A percentile compares a stretch with the other conserved stretches of the same genome.
These are phyloP conservation scores for Astragalus membranaceus DNA, from an alignment of 306 rosid genomes.

Conservation along the genomic window DNA sequence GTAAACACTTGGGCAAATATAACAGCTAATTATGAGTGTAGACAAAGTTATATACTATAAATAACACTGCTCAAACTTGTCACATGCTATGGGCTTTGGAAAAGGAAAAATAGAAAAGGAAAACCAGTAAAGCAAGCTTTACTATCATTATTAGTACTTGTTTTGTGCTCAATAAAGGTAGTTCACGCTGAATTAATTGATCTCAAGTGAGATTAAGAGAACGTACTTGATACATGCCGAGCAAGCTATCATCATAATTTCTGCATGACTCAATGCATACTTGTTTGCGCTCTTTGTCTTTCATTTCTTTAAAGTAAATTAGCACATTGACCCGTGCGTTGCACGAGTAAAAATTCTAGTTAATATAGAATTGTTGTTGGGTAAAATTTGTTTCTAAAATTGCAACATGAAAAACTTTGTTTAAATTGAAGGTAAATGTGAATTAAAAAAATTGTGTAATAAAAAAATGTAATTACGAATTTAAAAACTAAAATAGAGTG, in stretches of 20 bases:
- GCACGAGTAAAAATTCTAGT: too few species aligned
- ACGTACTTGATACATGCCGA: conserved; percentile 8
- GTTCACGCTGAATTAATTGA: conserved; percentile 23
- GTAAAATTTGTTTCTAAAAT: too few species aligned
- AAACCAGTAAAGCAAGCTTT: conserved; percentile 4
- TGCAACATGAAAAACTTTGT: too few species aligned
- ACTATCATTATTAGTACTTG: conserved; percentile 22
- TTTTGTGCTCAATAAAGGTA: conserved; percentile 29
- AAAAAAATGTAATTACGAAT: too few species aligned
- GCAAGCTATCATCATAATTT: conserved; percentile 24
- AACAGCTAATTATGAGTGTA: conserved; percentile 10
- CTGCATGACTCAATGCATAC: conserved; percentile 20
- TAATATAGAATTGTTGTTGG: too few species aligned
- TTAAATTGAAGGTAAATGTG: too few species aligned
- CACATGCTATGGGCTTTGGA: conserved; percentile 25
- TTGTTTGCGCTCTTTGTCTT: conserved; percentile 11
- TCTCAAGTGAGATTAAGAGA: conserved; percentile 16
- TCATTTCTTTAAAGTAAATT: not conserved
- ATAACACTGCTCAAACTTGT: not conserved
- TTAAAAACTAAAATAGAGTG: too few species aligned
- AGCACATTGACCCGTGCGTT: too few species aligned
- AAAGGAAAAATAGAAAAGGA: not conserved
- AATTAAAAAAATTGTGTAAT: too few species aligned
- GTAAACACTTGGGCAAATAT: not conserved
- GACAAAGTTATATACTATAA: not conserved